Conservation (phyloP, 495 filamentous ascomycete genomes). For the Chaetomidium leptoderma region DNA sequence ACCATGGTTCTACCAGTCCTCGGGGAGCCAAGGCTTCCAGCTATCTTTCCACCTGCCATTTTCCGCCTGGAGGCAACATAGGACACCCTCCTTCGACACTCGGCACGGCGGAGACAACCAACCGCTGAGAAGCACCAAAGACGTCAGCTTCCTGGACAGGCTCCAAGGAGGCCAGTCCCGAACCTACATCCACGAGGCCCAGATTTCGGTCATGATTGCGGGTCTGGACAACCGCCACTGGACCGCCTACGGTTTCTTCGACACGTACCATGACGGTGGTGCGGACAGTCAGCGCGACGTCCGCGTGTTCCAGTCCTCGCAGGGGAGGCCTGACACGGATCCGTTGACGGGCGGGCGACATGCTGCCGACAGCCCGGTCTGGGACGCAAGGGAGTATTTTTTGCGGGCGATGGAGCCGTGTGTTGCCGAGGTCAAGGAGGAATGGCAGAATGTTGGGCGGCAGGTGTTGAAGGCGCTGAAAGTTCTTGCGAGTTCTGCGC, state of each 20-base stretch:
- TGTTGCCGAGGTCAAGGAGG: slow-evolving; percentile 10
- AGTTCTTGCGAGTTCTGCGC: slow-evolving; percentile 6
- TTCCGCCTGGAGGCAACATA: slow-evolving; percentile 13
- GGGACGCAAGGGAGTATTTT: slow-evolving; percentile 21
- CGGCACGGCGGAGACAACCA: neutral
- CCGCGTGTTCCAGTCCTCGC: neutral
- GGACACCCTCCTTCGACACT: neutral
- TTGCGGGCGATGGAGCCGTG: slow-evolving; percentile 13
- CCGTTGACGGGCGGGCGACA: slow-evolving; percentile 7
- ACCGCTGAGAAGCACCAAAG: neutral
- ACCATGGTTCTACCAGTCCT: neutral
- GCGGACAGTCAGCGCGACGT: slow-evolving; percentile 18
- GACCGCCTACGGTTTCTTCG: slow-evolving; percentile 23
- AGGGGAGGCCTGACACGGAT: slow-evolving; percentile 2
- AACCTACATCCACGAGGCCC: slow-evolving; percentile 19
- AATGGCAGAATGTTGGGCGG: slow-evolving; percentile 16
- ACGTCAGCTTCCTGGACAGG: neutral
- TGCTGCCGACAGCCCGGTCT: neutral
- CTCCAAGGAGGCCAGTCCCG: neutral
- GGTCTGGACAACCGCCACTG: slow-evolving; percentile 20
- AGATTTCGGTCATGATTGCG: slow-evolving; percentile 20
- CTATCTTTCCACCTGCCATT: slow-evolving; percentile 20
- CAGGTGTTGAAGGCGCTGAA: slow-evolving; percentile 14
- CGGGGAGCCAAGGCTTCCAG: slow-evolving; percentile 6
- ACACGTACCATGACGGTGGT: slow-evolving; percentile 23